phyloP scores from a whole-genome alignment of 257 asterid species.

The Knoxia roxburghii region DNA sequence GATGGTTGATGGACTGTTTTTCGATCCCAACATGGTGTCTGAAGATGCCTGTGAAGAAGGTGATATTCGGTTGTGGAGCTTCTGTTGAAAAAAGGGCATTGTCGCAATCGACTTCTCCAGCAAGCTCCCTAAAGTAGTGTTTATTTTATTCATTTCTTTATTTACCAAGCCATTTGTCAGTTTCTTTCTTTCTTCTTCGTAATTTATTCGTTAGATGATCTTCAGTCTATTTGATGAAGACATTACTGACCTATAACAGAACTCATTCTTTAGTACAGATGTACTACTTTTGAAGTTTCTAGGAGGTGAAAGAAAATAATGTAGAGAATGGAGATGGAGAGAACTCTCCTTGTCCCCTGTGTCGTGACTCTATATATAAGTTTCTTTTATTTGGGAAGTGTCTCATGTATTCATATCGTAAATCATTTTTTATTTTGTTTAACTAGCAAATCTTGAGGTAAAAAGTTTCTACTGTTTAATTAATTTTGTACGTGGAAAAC shows the following conservation, averaged over 20 bases:
- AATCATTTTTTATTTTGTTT: no score
- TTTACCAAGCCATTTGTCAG: background rate
- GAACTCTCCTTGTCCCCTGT: background rate
- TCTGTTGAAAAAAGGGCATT: slow-evolving; percentile 34
- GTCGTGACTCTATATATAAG: no score
- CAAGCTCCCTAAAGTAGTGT: background rate
- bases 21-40: slow-evolving; percentile 42
- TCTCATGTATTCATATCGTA: no score
- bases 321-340: background rate
- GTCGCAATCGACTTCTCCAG: background rate
- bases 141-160: background rate
- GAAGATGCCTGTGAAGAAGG: slow-evolving; percentile 44
- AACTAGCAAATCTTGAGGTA: no score
- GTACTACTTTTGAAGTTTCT: slow-evolving; percentile 3
- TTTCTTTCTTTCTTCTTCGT: background rate
- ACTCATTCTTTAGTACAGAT: slow-evolving; percentile 4
- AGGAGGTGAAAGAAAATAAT: background rate
- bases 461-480: no score
- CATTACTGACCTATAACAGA: slow-evolving; percentile 23
- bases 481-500: no score
- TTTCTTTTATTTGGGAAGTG: no score
- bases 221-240: slow-evolving; percentile 33
- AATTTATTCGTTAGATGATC: slow-evolving; percentile 29
- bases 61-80: slow-evolving; percentile 78
- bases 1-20: slow-evolving; percentile 49